Evolutionary conservation across 306 rosid genomes (phyloP).

Genomic region (Heteromeles arbutifolia): DNA sequence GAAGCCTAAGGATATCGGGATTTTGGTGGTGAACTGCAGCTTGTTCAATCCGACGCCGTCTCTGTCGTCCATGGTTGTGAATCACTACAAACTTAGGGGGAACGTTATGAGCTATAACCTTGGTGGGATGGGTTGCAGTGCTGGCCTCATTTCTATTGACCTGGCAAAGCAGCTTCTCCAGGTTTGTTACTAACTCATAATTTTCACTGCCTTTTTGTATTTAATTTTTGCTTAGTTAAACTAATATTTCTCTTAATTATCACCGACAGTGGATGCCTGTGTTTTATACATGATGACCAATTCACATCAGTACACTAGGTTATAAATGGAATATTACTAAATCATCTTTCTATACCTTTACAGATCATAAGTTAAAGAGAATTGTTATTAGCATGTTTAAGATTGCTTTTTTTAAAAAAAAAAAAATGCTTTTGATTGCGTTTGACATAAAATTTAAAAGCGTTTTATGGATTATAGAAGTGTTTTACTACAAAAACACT

Average conservation of each 20-base stretch:
- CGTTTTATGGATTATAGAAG: background rate
- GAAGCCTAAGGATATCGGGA: conserved; percentile 85
- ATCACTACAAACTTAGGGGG: conserved; percentile 74
- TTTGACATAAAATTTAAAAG: background rate
- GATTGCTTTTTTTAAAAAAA: no score
- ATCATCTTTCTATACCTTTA: background rate
- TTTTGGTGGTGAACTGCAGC: conserved; percentile 79
- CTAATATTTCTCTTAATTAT: background rate
- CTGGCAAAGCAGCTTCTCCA: conserved; percentile 89
- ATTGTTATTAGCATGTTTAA: no score
- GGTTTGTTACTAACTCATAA: conserved; percentile 25
- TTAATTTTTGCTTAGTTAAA: background rate
- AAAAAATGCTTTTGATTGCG: background rate
- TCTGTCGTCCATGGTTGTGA: conserved; percentile 79
- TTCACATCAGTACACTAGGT: background rate
- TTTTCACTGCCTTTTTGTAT: background rate
- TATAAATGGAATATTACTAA: background rate
- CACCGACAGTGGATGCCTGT: background rate
- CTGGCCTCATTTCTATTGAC: conserved; percentile 87
- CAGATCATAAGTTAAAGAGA: no score
- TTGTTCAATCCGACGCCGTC: conserved; percentile 94
- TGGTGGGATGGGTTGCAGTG: conserved; percentile 99
- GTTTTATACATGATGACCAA: background rate
- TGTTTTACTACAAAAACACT: no score
- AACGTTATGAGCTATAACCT: conserved; percentile 70